Conservation (phyloP, 164 flowering plant genomes). For the Nelumbo lutea region DNA sequence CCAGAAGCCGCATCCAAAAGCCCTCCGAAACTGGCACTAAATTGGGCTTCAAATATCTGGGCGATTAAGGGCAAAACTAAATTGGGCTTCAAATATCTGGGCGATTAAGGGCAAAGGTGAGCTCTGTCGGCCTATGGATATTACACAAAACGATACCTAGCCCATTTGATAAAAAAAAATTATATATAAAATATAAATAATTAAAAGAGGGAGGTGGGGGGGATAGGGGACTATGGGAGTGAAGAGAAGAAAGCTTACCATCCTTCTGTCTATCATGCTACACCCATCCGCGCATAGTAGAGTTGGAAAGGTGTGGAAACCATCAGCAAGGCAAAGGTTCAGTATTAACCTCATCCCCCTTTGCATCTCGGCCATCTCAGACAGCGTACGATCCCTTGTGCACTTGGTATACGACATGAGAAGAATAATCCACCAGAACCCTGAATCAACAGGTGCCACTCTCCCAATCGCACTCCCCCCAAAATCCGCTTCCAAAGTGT, state of each 20-base stretch:
- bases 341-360: slow-evolving; percentile 36
- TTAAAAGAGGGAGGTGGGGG: no score
- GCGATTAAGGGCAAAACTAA: no score
- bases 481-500: slow-evolving; percentile 27
- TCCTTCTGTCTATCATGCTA: slow-evolving; percentile 38
- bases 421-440: slow-evolving; percentile 50
- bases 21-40: no score
- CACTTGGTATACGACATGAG: slow-evolving; percentile 29
- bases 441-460: slow-evolving; percentile 48
- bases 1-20: no score
- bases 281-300: slow-evolving; percentile 41
- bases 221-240: no score
- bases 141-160: no score
- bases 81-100: no score
- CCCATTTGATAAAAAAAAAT: no score
- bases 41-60: no score
- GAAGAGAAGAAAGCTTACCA: slow-evolving; percentile 19
- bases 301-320: slow-evolving; percentile 42
- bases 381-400: slow-evolving; percentile 25
- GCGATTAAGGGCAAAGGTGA: no score
- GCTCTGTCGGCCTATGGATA: no score
- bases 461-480: slow-evolving; percentile 46
- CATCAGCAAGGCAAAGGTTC: slow-evolving; percentile 37
- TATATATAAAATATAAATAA: no score
- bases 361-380: slow-evolving; percentile 32